These are phyloP conservation scores for Cordyceps farinosa DNA, from an alignment of 2,329 filamentous ascomycete genomes.

Conservation along the genomic window DNA sequence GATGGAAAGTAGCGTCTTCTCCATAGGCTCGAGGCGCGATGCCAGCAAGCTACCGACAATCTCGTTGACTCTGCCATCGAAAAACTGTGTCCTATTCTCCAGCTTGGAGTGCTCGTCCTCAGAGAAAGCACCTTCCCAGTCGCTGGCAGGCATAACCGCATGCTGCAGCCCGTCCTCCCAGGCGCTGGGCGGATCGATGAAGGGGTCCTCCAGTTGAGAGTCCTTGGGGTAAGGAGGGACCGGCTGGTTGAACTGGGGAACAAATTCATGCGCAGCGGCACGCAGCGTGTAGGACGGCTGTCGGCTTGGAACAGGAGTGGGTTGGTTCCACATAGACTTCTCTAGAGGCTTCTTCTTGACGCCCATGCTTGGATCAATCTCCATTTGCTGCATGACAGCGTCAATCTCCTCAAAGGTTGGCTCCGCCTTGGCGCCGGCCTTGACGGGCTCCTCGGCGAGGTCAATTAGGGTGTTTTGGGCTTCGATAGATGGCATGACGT, in stretches of 20 bases:
- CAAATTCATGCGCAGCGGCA: conserved; percentile 3
- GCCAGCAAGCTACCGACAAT: conserved; percentile 76
- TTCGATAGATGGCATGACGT: conserved; percentile 18
- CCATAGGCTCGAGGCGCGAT: conserved; percentile 73
- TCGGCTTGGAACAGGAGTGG: conserved; percentile 33
- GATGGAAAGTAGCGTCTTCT: conserved; percentile 73
- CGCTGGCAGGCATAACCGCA: conserved; percentile 68
- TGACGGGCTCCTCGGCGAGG: conserved; percentile 22
- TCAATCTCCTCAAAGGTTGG: conserved; percentile 81
- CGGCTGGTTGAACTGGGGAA: conserved; percentile 10
- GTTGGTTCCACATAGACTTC: conserved; percentile 45
- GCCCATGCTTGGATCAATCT: conserved; percentile 68
- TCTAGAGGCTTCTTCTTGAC: conserved; percentile 58
- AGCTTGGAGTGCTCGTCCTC: conserved; percentile 82
- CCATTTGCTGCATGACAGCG: conserved; percentile 82
- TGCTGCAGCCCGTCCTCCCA: conserved; percentile 31
- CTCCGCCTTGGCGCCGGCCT: conserved; percentile 30
- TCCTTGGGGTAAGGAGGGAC: conserved; percentile 7
- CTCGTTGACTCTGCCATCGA: conserved; percentile 85
- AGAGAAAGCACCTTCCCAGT: conserved; percentile 87
- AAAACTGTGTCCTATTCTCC: conserved; percentile 77
- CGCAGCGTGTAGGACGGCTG: conserved; percentile 4
- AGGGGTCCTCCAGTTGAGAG: conserved; percentile 58
- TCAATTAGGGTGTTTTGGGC: conserved; percentile 21
- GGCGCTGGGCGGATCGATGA: conserved; percentile 50